Evolutionary conservation across 441 rosid genomes (phyloP), one percentile per base, ranked within the genome.

Genomic region (Sinapis alba): DNA sequence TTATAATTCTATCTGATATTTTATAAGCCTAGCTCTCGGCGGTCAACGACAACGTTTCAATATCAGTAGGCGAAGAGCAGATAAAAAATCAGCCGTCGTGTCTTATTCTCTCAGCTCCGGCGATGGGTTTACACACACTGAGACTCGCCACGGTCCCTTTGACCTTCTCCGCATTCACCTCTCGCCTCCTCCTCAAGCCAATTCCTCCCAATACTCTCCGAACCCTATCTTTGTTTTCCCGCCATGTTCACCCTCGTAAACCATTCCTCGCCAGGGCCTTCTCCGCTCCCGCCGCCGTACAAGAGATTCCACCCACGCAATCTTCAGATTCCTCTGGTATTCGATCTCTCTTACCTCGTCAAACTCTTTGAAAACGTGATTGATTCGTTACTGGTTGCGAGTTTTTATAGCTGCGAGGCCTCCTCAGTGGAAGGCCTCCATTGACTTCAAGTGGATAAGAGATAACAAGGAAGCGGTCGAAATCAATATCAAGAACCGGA

Each of bases 361-460:
- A 21, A 19, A 51, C n/a, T 51, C 53, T 47, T 0, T 71, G 23
- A 68, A 51, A 26, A 51, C 62, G 58, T 36, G 6, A 15, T 71
- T 78, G 38, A 69, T 65, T 73, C 18, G 53, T 65, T 61, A 34
- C n/a, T 62, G 36, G 16, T 50, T 51, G 36, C 76, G 71, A 69
- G 74, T 70, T 57, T 54, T 50, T 38, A 3, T 53, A 88, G 97
- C 61, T 26, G 79, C 53, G 78, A 90, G 84, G 84, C 79, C 87
- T 60, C 79, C 87, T 60, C 96, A 83, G 43, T 95, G 99, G 99
- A 91, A 86, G 62, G 98, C 98, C 2, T 78, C 93, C 0, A 87
- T 92, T 57, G 99, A 95, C 83, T 95, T 88, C 85, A 95, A 92
- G 85, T 95, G 99, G 98, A 86, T 90, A 81, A 86, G 96, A 71